Evolutionary conservation across 805 yeast genomes (phyloP), one percentile per base, ranked within the genome.

Genomic region (Brettanomyces anomalus): DNA sequence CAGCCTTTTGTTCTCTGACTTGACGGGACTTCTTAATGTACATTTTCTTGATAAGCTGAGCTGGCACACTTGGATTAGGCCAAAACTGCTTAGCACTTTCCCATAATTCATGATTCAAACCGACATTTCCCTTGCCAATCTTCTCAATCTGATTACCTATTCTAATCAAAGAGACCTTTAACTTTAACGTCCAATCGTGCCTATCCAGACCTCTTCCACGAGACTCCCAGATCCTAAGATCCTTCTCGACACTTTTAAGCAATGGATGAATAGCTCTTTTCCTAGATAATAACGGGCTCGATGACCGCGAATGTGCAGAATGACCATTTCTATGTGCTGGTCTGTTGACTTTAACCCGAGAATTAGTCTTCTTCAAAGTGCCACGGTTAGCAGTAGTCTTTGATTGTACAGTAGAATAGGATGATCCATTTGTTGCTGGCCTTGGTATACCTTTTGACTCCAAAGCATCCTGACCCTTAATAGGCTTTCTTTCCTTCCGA

Each of bases 191-290:
- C 63, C 63, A 61, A 20, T 48, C 56, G 13, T 55, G 43, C 42
- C 58, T 61, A 35, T 59, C 62, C 46, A 58, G 43, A 3, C 64
- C 62, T 36, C 56, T 58, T 11, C 64, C 64, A 40, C 54, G 57
- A 32, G 54, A 49, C 38, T 51, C 57, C 64, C 64, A 61, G 15
- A 54, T 49, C 40, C 46, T 52, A 33, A 61, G 46, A 43, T 61
- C 57, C 21, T 43, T 50, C 17, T 56, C 57, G 33, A 61, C 64
- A 6, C 60, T 51, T 33, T 45, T 48, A 19, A 60, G 43, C 26
- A 51, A 24, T n/a, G 61, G 54, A 42, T 54, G 55, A n/a, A 35
- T 48, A 43, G 40, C 36, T 28, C 13, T 19, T 33, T 30, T 41
- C 33, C 45, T 46, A 8, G 54, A 36, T 4, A 46, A 47, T 13